phyloP scores from a whole-genome alignment of 768 basidiomycete genomes.

The Mycena pura region DNA sequence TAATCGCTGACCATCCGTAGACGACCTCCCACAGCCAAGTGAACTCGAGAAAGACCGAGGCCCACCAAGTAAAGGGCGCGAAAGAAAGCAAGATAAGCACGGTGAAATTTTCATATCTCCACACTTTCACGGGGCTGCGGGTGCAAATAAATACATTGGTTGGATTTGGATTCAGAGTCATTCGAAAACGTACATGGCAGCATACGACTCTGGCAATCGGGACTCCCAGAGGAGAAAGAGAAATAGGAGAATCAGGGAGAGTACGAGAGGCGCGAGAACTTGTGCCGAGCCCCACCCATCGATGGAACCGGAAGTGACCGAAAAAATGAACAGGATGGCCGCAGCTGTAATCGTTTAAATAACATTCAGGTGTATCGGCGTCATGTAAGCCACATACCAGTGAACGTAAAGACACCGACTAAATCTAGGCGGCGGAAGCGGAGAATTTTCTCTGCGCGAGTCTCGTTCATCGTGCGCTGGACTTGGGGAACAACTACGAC shows the following conservation, averaged over 20 bases:
- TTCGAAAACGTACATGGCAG: neutral
- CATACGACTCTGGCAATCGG: neutral
- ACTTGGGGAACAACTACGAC: neutral
- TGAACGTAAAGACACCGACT: slow-evolving; percentile 45
- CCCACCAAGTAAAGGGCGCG: slow-evolving; percentile 52
- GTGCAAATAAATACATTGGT: neutral
- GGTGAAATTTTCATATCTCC: slow-evolving; percentile 40
- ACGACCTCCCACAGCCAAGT: slow-evolving; percentile 48
- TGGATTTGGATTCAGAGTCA: neutral
- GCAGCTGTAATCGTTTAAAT: slow-evolving; percentile 37
- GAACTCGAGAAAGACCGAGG: slow-evolving; percentile 39
- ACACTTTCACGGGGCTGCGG: neutral
- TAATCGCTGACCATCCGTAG: slow-evolving; percentile 49
- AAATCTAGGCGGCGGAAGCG: slow-evolving; percentile 43
- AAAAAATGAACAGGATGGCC: slow-evolving; percentile 48
- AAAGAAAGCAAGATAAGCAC: slow-evolving; percentile 49
- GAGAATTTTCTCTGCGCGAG: slow-evolving; percentile 2
- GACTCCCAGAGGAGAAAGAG: slow-evolving; percentile 7
- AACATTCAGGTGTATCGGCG: no score
- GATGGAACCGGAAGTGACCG: slow-evolving; percentile 53
- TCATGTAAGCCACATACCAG: slow-evolving; percentile 34
- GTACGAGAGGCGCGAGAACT: slow-evolving; percentile 53
- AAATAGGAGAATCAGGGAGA: slow-evolving; percentile 47
- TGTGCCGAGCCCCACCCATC: slow-evolving; percentile 54
- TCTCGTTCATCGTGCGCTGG: neutral